A percentile compares a stretch with the other conserved stretches of the same genome.
Evolutionary conservation across 2,329 filamentous ascomycete species (phyloP).

Genomic region (Microdochium nivale): DNA sequence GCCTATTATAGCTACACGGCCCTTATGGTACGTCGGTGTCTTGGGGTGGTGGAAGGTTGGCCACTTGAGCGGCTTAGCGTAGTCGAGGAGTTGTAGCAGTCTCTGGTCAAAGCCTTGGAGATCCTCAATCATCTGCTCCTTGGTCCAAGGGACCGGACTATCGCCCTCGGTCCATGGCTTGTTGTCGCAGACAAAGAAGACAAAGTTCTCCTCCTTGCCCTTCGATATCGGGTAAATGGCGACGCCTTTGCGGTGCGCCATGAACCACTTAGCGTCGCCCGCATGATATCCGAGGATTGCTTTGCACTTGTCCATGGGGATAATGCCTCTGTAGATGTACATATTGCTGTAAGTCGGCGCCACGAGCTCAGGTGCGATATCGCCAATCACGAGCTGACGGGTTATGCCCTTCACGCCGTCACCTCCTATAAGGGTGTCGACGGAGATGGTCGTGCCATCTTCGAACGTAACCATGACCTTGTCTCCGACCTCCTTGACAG

Average conservation of each 20-base stretch:
- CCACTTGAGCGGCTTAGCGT: constrained; percentile 14
- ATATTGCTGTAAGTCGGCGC: constrained; percentile 16
- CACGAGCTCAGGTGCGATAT: constrained; percentile 14
- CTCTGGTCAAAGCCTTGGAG: constrained; percentile 12
- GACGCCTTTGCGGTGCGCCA: constrained; percentile 12
- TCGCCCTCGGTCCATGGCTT: constrained; percentile 12
- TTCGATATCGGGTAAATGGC: constrained; percentile 16
- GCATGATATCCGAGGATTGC: constrained; percentile 16
- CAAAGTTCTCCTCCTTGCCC: constrained; percentile 15
- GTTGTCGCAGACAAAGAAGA: constrained; percentile 12
- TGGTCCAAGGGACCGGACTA: constrained; percentile 11
- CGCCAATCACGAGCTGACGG: constrained; percentile 12
- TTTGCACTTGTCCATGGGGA: constrained; percentile 16
- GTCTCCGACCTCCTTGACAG: constrained; percentile 12
- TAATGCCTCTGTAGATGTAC: constrained; percentile 20
- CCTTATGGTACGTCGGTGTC: constrained; percentile 14
- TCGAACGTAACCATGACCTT: constrained; percentile 13
- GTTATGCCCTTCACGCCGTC: constrained; percentile 18
- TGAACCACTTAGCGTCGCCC: constrained; percentile 18
- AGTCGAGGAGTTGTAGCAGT: constrained; percentile 14
- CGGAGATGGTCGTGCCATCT: constrained; percentile 9
- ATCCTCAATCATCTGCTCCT: constrained; percentile 15
- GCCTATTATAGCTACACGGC: constrained; percentile 13
- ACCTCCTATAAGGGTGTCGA: constrained; percentile 15
- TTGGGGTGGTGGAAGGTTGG: constrained; percentile 16